Base-by-base conservation (phyloP, 2,329 filamentous ascomycete species). In the Amesomyces nigricolor region DNA sequence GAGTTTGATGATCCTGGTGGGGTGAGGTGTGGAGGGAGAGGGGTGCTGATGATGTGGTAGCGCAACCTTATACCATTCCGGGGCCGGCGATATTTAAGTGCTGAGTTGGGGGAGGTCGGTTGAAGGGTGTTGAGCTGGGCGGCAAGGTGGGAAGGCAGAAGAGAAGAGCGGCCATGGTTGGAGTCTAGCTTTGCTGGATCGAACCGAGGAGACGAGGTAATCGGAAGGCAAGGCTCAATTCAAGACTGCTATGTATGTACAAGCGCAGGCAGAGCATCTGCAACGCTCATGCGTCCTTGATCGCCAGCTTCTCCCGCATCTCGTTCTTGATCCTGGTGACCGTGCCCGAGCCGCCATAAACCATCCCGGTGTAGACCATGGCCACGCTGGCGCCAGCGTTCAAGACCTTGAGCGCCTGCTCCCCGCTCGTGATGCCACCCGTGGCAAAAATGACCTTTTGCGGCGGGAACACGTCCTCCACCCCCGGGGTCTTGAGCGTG, bases 371-470 rank as follows among this genome's bases (percentile, higher is more conserved):
- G 70, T 97, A 97, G 51, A 96, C 78, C 83, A 95, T 94, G 2
- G 90, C 91, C 13, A 95, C 85, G 64, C 87, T 92, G 0, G 94
- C 94, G 8, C 94, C 94, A 0, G 91, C 91, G 62, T 95, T 88
- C 47, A 97, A 77, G 6, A 92, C 82, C 72, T 88, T 79, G 13
- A 89, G 74, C 8, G 90, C 95, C 72, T 97, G 87, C 60, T 87
- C 79, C 4, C 94, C 94, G 61, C 87, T 92, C 1, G 88, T 94
- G 66, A 99, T 92, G 16, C 94, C 94, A 1, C 94, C 94, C 0
- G 90, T 94, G 0, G 92, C 92, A 68, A 97, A 97, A 58, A 99
- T 87, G 51, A 91, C 85, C 73, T 96, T 96, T 47, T 78, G 78
- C 57, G 75, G 59, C 1, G 67, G 65, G 30, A 58, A 59, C 5